Conservation (phyloP, 495 filamentous ascomycete genomes). For the Astrocystis sublimbata region DNA sequence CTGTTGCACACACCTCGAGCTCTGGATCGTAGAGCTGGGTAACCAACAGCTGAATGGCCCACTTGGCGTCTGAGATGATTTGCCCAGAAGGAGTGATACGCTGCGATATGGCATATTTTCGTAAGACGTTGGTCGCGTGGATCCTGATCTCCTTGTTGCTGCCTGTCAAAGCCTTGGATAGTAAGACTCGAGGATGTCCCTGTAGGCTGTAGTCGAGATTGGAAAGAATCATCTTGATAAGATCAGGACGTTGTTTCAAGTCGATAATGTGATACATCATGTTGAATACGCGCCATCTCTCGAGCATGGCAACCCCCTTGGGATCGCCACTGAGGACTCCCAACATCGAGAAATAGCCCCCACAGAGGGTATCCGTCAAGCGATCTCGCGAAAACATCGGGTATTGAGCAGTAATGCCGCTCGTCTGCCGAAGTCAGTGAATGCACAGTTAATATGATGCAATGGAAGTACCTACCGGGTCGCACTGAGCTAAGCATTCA, state of each 20-base stretch:
- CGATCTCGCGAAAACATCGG: constrained; percentile 86
- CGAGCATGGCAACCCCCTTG: constrained; percentile 85
- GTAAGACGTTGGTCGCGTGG: constrained; percentile 76
- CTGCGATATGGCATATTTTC: constrained; percentile 72
- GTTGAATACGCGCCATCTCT: constrained; percentile 95
- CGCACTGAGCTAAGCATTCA: constrained; percentile 91
- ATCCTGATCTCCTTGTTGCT: constrained; percentile 90
- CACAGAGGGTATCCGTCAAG: constrained; percentile 78
- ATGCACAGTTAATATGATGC: neutral
- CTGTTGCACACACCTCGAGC: constrained; percentile 91
- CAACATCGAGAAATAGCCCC: constrained; percentile 92
- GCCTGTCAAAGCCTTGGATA: constrained; percentile 89
- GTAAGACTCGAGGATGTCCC: constrained; percentile 85
- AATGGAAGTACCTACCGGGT: constrained; percentile 52
- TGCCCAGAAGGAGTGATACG: constrained; percentile 39
- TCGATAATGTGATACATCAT: constrained; percentile 99
- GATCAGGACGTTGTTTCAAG: constrained; percentile 81
- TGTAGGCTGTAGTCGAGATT: constrained; percentile 87
- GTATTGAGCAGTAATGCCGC: constrained; percentile 81
- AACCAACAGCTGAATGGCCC: constrained; percentile 94
- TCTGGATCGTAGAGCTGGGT: constrained; percentile 97
- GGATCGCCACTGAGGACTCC: constrained; percentile 79
- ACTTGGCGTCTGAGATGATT: constrained; percentile 64
- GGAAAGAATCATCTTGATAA: constrained; percentile 80
- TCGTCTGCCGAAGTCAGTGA: constrained; percentile 56